These are phyloP conservation scores for Bipolaris gigantea DNA, from an alignment of 2,329 filamentous ascomycete genomes.

Conservation along the genomic window DNA sequence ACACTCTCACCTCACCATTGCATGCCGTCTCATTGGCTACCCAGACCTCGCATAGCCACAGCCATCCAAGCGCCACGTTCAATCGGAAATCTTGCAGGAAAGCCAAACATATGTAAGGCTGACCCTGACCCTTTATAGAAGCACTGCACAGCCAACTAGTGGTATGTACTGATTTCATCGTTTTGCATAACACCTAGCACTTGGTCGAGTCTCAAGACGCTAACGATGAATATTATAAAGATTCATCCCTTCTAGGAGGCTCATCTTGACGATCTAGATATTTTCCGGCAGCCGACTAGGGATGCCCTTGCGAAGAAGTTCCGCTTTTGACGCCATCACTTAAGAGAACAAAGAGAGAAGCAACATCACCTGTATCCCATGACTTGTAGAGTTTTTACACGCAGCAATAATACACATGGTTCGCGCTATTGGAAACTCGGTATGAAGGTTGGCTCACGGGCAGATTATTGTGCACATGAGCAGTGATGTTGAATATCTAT, in stretches of 20 bases:
- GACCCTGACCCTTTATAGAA: neutral
- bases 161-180: too few species aligned
- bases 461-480: neutral
- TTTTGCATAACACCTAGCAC: neutral
- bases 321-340: slow-evolving; percentile 1
- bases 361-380: neutral
- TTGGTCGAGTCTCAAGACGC: neutral
- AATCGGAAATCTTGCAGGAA: neutral
- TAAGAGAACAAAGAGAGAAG: neutral
- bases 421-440: neutral
- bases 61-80: neutral
- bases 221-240: neutral
- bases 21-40: neutral
- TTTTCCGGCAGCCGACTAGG: neutral
- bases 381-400: neutral
- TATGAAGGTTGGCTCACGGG: neutral
- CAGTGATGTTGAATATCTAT: neutral
- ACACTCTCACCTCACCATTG: neutral
- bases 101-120: neutral
- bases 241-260: too few species aligned
- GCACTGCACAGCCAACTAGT: neutral
- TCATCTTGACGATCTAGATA: neutral
- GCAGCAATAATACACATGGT: neutral
- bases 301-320: neutral
- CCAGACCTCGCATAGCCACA: neutral